phyloP scores from a whole-genome alignment of 495 filamentous ascomycete species.

The Penicillium pancosmium region DNA sequence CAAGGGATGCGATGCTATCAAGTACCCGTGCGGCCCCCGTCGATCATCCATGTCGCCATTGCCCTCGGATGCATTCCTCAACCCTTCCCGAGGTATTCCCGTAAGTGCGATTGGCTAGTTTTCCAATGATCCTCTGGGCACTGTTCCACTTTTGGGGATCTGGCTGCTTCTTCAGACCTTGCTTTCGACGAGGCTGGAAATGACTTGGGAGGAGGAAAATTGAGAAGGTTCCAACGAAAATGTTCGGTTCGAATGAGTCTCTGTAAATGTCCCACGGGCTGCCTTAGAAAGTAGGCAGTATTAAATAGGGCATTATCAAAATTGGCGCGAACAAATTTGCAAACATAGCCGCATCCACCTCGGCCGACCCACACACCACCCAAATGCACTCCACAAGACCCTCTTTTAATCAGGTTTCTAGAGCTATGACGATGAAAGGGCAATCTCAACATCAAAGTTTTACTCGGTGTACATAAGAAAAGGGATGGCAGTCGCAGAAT shows the following conservation, averaged over 20 bases:
- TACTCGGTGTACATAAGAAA: constrained; percentile 1
- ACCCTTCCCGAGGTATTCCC: constrained; percentile 1
- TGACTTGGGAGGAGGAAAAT: neutral
- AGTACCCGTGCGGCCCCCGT: neutral
- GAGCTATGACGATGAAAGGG: neutral
- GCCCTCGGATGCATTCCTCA: constrained; percentile 1
- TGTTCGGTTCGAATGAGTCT: no score
- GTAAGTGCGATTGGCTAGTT: neutral
- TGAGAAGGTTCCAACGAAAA: neutral
- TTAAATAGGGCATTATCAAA: neutral
- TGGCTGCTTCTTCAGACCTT: neutral
- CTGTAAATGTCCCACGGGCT: no score
- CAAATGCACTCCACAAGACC: neutral
- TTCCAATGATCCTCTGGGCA: neutral
- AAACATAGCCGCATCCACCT: neutral
- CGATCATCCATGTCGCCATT: constrained; percentile 5
- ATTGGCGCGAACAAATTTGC: neutral
- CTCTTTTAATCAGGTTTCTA: constrained; percentile 1
- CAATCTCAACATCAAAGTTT: neutral
- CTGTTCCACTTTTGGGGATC: neutral
- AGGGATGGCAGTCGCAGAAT: neutral
- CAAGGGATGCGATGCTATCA: neutral
- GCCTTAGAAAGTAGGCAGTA: no score
- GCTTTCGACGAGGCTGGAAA: neutral
- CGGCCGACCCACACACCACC: neutral